Base-by-base conservation (phyloP, 1,284 basidiomycete species). In the Naganishia sp. region DNA sequence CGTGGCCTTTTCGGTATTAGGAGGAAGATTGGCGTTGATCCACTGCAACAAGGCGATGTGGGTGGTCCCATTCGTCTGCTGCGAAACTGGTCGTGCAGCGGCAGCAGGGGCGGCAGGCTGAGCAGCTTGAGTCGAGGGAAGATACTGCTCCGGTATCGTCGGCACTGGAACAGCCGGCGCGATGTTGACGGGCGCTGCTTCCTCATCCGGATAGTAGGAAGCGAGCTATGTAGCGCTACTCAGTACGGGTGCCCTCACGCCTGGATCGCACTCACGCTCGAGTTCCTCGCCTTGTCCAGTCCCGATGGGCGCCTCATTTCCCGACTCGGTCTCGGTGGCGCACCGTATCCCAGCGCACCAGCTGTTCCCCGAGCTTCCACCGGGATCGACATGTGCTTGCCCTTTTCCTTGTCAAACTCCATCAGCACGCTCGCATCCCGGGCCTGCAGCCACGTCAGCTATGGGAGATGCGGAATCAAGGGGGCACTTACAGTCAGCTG, bases 371-470 rank as follows among this genome's bases (percentile, higher is more conserved):
- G 46, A 21, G 43, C 13, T 4, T 65, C 45, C 36, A 61, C 65
- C 54, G 57, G 48, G 23, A 61, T 15, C 3, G 46, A 61, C 57
- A 61, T 50, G 57, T 61, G 57, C 7, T 61, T 61, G 9, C 57
- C 57, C 57, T 61, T 61, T 61, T 61, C 57, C 57, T 61, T 61
- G 48, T 61, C 57, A 28, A 57, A 63, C 57, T 54, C 86, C 87
- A 92, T 90, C 49, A 94, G 80, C 10, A 94, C 84, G 25, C 87
- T 86, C 2, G 91, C 90, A 75, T 94, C 92, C 6, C 91, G 86
- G 49, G 86, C 59, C 64, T 66, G 25, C 50, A 44, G 10, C 6
- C 13, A 42, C 13, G 49, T 60, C 39, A 66, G 28, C 31, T 25
- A 28, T 44, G 33, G 67, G 67, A 4, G 65, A 63, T 25, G 9